Evolutionary conservation across 2,329 filamentous ascomycete species (phyloP).

Genomic region (Paramyrothecium sp.): DNA sequence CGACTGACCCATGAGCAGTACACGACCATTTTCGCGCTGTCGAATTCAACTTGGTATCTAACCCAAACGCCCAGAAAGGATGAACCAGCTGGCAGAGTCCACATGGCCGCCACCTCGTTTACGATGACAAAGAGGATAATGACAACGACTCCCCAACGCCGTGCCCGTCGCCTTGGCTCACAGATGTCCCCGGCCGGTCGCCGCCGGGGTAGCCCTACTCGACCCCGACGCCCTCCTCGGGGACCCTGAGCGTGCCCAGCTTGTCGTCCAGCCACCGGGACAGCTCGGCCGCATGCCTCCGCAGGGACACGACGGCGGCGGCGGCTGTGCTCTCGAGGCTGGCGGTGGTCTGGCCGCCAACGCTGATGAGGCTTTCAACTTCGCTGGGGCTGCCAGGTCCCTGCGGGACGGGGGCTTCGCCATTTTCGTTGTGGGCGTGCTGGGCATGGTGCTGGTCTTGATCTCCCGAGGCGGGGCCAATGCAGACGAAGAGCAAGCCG

Average conservation of each 20-base stretch:
- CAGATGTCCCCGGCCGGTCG: background rate
- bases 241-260: conserved; percentile 51
- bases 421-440: conserved; percentile 20
- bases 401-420: conserved; percentile 27
- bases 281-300: conserved; percentile 58
- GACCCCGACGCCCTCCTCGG: conserved; percentile 48
- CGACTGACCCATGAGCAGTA: background rate
- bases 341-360: conserved; percentile 42
- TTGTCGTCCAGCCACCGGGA: conserved; percentile 60
- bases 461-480: conserved; percentile 40
- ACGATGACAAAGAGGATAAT: no score
- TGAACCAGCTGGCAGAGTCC: background rate
- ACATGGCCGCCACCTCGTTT: background rate
- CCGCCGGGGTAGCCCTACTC: conserved; percentile 13
- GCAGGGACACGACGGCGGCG: conserved; percentile 48
- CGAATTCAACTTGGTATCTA: conserved; percentile 18
- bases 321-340: conserved; percentile 37
- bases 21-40: background rate
- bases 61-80: conserved; percentile 18
- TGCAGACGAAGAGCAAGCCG: conserved; percentile 61
- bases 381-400: conserved; percentile 36
- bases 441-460: conserved; percentile 14
- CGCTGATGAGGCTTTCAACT: conserved; percentile 45
- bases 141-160: conserved; percentile 4
- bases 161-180: background rate